Evolutionary conservation across 257 asterid species (phyloP), one percentile per base, ranked within the genome.

Genomic region (Jasminum sambac): DNA sequence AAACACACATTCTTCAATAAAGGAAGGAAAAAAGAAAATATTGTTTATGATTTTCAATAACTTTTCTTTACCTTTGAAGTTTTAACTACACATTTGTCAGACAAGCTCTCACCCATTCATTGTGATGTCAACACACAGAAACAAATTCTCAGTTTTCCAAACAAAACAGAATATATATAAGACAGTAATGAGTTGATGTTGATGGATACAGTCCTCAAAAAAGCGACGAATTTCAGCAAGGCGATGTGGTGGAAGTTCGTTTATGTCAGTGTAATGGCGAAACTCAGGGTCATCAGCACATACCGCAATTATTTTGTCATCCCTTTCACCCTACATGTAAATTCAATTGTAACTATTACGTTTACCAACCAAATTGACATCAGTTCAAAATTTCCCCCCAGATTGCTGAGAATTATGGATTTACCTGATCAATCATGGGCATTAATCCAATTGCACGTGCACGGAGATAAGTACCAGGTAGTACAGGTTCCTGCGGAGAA

Each of bases 371-470:
- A 59, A 37, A 21, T 13, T 30, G 19, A 24, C 17, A 5, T 38
- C 25, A 8, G 66, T 19, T 52, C 21, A 16, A 46, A 46, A 4
- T 12, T 17, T 44, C 14, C 11, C 11, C n/a, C 14, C 6, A 11
- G 41, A 24, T 34, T 69, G 36, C 11, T 10, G 14, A 58, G 64
- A 21, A 8, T n/a, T 52, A 36, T 30, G 26, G 24, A 38, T 60
- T 76, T 69, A 90, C 98, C 95, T 90, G 98, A 83, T 92, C 97
- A 79, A 92, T 92, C 98, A 92, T 92, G 13, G 97, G 98, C 97
- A 92, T 90, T 78, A 92, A 79, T n/a, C 97, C 98, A 72, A 92
- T 92, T 5, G 97, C 97, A 76, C 95, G 95, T 11, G 97, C 98
- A 79, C 98, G 96, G 42, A 92, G 95, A 76, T 66, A 92, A 65